Percentiles rank a stretch among this genome's conserved stretches.
phyloP scores from a whole-genome alignment of 2,329 filamentous ascomycete species.

The Aspergillus amoenus region DNA sequence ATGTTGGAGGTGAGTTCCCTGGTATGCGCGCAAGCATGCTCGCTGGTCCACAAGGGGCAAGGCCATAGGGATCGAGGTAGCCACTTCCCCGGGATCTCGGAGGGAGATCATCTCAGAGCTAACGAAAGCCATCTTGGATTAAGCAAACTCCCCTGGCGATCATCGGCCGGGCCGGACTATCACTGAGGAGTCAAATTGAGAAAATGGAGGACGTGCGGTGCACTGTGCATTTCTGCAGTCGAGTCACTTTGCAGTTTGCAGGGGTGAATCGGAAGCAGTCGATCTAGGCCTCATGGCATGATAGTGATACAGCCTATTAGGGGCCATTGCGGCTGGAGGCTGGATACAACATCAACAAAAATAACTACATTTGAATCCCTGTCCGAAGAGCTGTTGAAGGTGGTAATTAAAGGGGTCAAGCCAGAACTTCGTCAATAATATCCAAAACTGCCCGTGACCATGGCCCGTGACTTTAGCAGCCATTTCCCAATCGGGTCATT shows the following conservation, averaged over 20 bases:
- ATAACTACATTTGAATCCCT: neutral
- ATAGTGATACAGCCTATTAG: neutral
- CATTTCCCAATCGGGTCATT: neutral
- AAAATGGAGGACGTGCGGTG: neutral
- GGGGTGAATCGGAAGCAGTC: neutral
- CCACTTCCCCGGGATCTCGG: neutral
- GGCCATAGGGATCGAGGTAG: neutral
- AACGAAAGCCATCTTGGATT: neutral
- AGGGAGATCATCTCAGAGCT: neutral
- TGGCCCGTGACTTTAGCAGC: too few relatives aligned
- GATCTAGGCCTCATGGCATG: neutral
- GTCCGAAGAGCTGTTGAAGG: neutral
- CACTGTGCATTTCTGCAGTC: constrained; percentile 1
- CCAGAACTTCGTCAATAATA: neutral
- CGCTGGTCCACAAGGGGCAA: neutral
- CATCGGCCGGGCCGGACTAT: neutral
- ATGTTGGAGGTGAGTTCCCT: neutral
- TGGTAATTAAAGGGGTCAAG: neutral
- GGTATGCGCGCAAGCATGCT: constrained; percentile 3
- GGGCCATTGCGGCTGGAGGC: neutral
- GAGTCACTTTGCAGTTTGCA: constrained; percentile 1
- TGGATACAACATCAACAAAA: neutral
- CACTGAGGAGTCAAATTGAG: neutral
- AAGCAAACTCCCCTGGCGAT: constrained; percentile 9
- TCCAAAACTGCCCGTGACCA: neutral